A percentile compares a stretch with the other conserved stretches of the same genome.
These are phyloP conservation scores for Rhizopus sp. DNA, from an alignment of 371 early-diverging fungal genomes.

Conservation along the genomic window DNA sequence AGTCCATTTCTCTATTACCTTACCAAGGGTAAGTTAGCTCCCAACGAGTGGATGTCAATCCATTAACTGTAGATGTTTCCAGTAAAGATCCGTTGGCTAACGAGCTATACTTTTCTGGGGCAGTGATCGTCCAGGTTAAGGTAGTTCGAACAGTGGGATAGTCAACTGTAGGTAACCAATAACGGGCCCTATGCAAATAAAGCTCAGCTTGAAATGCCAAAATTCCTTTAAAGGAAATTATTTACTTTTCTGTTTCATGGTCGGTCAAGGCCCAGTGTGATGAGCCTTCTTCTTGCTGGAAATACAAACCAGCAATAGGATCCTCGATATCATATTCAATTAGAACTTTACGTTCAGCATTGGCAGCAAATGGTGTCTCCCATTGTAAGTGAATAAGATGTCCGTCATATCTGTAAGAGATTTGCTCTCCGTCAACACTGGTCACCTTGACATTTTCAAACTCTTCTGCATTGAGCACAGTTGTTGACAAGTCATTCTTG, in stretches of 20 bases:
- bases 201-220: not conserved
- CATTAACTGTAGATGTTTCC: slow-evolving; percentile 24
- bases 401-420: slow-evolving; percentile 43
- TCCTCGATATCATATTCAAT: slow-evolving; percentile 42
- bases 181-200: slow-evolving; percentile 43
- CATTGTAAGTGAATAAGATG: slow-evolving; percentile 37
- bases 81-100: slow-evolving; percentile 54
- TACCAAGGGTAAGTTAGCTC: slow-evolving; percentile 45
- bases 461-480: slow-evolving; percentile 38
- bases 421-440: slow-evolving; percentile 18
- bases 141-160: slow-evolving; percentile 56
- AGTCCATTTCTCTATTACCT: not conserved
- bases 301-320: slow-evolving; percentile 46
- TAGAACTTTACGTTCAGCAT: slow-evolving; percentile 30
- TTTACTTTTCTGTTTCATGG: slow-evolving; percentile 46
- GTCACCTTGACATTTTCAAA: slow-evolving; percentile 35
- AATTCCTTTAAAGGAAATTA: slow-evolving; percentile 11
- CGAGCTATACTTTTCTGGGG: slow-evolving; percentile 40
- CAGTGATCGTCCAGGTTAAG: slow-evolving; percentile 49
- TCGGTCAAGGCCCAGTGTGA: slow-evolving; percentile 31
- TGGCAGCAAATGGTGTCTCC: slow-evolving; percentile 37
- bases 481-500: slow-evolving; percentile 11
- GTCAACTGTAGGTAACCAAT: slow-evolving; percentile 68
- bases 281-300: slow-evolving; percentile 14
- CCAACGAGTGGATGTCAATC: slow-evolving; percentile 46